Conservation (phyloP, 306 rosid species). For the Carpinus viminea region DNA sequence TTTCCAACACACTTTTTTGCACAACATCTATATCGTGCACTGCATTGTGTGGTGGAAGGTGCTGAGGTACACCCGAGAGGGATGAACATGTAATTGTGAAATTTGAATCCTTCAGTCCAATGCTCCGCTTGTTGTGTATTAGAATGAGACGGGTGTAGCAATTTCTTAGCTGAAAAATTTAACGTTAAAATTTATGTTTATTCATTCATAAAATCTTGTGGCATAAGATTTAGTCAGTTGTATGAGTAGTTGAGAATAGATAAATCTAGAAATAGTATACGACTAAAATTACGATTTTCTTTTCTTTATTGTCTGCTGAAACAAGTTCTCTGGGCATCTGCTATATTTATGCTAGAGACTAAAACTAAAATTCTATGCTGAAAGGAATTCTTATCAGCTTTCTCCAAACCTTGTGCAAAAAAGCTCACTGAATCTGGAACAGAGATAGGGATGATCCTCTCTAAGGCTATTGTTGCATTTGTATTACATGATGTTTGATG, state of each 20-base stretch:
- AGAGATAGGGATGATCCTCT: not conserved
- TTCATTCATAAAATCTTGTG: not conserved
- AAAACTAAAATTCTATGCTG: not conserved
- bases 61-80: not conserved
- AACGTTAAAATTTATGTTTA: no score
- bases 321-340: not conserved
- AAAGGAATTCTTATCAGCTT: not conserved
- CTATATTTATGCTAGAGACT: not conserved
- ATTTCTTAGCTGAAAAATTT: no score
- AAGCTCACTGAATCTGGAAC: not conserved
- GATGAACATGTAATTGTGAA: not conserved
- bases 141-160: no score
- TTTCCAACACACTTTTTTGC: no score
- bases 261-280: not conserved
- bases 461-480: constrained; percentile 25
- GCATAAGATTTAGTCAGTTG: not conserved
- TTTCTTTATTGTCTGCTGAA: not conserved
- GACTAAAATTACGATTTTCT: not conserved
- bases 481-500: constrained; percentile 11
- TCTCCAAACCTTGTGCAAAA: not conserved
- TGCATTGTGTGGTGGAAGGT: no score
- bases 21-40: no score
- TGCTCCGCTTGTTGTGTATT: no score
- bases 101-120: no score
- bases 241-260: not conserved